These are phyloP conservation scores for Penium margaritaceum DNA, from an alignment of 139 green algal genomes.

Conservation along the genomic window DNA sequence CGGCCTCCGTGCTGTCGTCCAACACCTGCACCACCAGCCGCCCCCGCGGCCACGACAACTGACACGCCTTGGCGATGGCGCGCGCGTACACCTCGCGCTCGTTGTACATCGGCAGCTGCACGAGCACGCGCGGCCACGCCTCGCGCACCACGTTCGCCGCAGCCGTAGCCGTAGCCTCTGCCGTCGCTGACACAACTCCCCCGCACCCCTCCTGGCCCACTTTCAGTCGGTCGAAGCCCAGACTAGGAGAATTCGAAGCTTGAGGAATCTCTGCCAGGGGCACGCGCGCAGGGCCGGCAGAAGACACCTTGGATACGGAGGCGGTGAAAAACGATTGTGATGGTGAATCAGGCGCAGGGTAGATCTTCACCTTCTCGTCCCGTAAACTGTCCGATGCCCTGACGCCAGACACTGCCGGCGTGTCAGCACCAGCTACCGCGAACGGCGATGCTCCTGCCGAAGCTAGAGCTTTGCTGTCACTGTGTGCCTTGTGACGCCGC, in stretches of 20 bases:
- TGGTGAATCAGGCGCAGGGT: too few relatives aligned
- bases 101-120: constrained; percentile 39
- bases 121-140: constrained; percentile 10
- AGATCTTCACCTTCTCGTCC: too few relatives aligned
- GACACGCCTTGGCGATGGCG: constrained; percentile 14
- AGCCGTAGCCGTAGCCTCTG: neutral
- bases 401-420: too few relatives aligned
- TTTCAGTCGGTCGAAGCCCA: neutral
- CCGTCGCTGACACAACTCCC: neutral
- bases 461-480: constrained; percentile 1
- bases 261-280: too few relatives aligned
- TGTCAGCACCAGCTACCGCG: neutral
- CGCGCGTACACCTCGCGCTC: constrained; percentile 33
- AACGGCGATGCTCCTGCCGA: neutral
- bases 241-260: too few relatives aligned
- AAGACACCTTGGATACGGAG: too few relatives aligned
- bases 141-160: neutral
- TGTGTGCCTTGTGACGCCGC: neutral
- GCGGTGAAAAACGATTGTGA: too few relatives aligned
- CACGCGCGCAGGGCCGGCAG: too few relatives aligned
- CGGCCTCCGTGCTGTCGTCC: constrained; percentile 32
- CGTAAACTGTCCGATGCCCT: too few relatives aligned
- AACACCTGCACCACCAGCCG: constrained; percentile 35
- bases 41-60: constrained; percentile 26
- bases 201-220: neutral